A percentile compares a stretch with the other conserved stretches of the same genome.
Conservation (phyloP, 179 eudicot genomes). For the Vitellaria paradoxa region DNA sequence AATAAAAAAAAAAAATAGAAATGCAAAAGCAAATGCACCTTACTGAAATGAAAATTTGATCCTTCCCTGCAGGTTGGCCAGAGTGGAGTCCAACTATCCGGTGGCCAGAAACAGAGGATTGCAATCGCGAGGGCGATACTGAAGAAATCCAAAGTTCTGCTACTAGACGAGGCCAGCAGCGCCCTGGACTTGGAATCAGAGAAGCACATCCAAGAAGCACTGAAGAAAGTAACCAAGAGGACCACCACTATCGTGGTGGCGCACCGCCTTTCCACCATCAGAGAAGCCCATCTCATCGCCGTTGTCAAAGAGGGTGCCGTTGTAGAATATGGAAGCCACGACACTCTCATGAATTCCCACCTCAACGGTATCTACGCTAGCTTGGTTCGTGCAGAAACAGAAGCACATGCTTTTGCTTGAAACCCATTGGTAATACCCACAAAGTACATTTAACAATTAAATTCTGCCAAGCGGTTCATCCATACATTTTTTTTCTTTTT, state of each 20-base stretch:
- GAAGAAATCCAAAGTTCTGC: slow-evolving; percentile 41
- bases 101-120: slow-evolving; percentile 51
- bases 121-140: slow-evolving; percentile 51
- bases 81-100: slow-evolving; percentile 48
- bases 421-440: neutral
- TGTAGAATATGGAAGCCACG: slow-evolving; percentile 44
- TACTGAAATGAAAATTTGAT: neutral
- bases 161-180: slow-evolving; percentile 56
- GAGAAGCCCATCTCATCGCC: slow-evolving; percentile 43
- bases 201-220: slow-evolving; percentile 43
- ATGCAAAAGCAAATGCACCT: no score
- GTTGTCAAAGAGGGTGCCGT: slow-evolving; percentile 37
- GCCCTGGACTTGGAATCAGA: slow-evolving; percentile 56
- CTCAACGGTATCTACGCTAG: slow-evolving; percentile 38
- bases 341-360: slow-evolving; percentile 37
- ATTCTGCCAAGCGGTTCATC: no score
- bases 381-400: slow-evolving; percentile 46
- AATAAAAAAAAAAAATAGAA: no score
- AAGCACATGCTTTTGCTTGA: slow-evolving; percentile 48
- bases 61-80: slow-evolving; percentile 34
- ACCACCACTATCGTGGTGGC: slow-evolving; percentile 51
- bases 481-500: no score
- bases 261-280: slow-evolving; percentile 49
- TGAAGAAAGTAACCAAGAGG: slow-evolving; percentile 34
- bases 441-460: no score